Evolutionary conservation across 208 protist genomes (phyloP).

Genomic region (Trypanosoma caninum): DNA sequence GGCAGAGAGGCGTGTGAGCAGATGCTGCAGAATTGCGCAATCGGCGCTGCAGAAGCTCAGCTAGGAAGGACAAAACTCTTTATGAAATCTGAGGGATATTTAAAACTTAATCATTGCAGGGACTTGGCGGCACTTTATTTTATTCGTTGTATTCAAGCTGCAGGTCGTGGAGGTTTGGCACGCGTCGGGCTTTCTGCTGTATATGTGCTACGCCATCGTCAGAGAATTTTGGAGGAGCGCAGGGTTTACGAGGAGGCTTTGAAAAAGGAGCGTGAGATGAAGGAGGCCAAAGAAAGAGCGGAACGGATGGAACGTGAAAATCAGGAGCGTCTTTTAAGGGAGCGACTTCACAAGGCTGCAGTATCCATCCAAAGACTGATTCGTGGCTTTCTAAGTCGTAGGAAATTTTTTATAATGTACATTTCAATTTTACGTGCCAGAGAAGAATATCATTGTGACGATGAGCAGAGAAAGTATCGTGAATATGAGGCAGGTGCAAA

Average conservation of each 20-base stretch:
- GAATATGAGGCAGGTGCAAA: slow-evolving; percentile 2
- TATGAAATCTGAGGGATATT: slow-evolving; percentile 31
- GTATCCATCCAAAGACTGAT: slow-evolving; percentile 23
- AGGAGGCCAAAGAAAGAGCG: slow-evolving; percentile 17
- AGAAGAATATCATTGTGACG: slow-evolving; percentile 14
- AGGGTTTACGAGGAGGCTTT: slow-evolving; percentile 11
- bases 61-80: slow-evolving; percentile 43
- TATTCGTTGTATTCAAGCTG: slow-evolving; percentile 8
- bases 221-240: slow-evolving; percentile 23
- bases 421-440: slow-evolving; percentile 13
- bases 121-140: slow-evolving; percentile 11
- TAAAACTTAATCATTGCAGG: slow-evolving; percentile 23
- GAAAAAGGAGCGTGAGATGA: slow-evolving; percentile 7
- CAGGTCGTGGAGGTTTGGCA: slow-evolving; percentile 12
- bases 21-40: slow-evolving; percentile 15
- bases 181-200: slow-evolving; percentile 13
- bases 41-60: slow-evolving; percentile 21
- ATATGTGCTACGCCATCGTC: slow-evolving; percentile 19
- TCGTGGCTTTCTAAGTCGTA: slow-evolving; percentile 13
- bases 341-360: slow-evolving; percentile 7
- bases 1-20: background rate
- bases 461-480: slow-evolving; percentile 19
- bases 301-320: slow-evolving; percentile 7
- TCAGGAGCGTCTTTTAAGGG: slow-evolving; percentile 1
- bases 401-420: slow-evolving; percentile 13